phyloP scores from a whole-genome alignment of 2,329 filamentous ascomycete species.

The Epichloe gansuensis region DNA sequence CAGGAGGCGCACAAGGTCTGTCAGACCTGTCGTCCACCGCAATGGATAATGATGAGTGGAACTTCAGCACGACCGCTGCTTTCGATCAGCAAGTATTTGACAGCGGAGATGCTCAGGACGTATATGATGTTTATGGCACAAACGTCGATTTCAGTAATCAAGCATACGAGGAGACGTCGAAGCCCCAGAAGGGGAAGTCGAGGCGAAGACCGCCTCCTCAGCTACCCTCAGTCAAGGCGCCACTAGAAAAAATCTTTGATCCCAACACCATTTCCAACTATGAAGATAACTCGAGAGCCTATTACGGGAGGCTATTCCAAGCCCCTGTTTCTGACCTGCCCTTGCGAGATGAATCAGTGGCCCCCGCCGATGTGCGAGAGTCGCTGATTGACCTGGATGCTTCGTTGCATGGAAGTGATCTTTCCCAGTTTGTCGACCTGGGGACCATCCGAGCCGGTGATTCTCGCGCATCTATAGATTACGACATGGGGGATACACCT shows the following conservation, averaged over 20 bases:
- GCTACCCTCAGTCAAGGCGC: conserved; percentile 43
- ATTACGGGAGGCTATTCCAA: conserved; percentile 39
- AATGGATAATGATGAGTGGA: conserved; percentile 48
- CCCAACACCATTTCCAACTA: conserved; percentile 53
- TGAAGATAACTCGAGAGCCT: conserved; percentile 47
- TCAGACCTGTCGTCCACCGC: conserved; percentile 30
- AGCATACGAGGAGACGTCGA: conserved; percentile 35
- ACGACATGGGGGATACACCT: conserved; percentile 30
- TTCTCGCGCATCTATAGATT: conserved; percentile 34
- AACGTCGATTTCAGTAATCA: conserved; percentile 39
- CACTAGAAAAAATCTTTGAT: conserved; percentile 52
- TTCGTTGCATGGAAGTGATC: conserved; percentile 41
- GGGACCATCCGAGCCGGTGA: conserved; percentile 43
- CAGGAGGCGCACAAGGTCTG: conserved; percentile 44
- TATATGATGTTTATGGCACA: conserved; percentile 48
- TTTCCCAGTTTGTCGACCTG: conserved; percentile 47
- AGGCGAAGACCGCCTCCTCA: conserved; percentile 45
- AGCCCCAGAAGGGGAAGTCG: conserved; percentile 38
- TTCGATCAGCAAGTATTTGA: conserved; percentile 47
- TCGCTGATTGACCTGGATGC: conserved; percentile 53
- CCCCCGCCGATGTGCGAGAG: conserved; percentile 40
- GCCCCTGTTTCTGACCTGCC: conserved; percentile 41
- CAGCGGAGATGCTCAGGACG: conserved; percentile 41
- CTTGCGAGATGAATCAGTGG: conserved; percentile 40
- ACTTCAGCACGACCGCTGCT: conserved; percentile 52